These are phyloP conservation scores for Diaporthe eres DNA, from an alignment of 2,329 filamentous ascomycete genomes.

Conservation along the genomic window DNA sequence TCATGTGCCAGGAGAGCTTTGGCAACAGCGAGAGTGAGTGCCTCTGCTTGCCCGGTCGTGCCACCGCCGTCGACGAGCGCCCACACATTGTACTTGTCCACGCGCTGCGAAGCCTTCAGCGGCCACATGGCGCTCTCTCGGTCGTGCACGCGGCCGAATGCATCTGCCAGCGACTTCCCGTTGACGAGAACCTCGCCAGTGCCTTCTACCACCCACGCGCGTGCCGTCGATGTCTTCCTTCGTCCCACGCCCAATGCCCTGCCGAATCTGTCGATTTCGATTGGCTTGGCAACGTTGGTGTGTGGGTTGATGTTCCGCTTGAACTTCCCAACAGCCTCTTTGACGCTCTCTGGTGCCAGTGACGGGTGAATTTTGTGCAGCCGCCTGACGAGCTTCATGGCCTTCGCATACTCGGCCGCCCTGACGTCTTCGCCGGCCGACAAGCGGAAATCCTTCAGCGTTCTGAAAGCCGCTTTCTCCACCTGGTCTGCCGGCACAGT, in stretches of 20 bases:
- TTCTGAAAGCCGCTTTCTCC: slow-evolving; percentile 85
- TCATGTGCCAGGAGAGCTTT: slow-evolving; percentile 93
- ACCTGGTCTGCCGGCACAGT: slow-evolving; percentile 75
- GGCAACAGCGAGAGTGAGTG: slow-evolving; percentile 89
- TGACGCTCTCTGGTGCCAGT: slow-evolving; percentile 80
- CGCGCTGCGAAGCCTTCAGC: slow-evolving; percentile 82
- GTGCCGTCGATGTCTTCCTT: slow-evolving; percentile 89
- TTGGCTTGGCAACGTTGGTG: slow-evolving; percentile 73
- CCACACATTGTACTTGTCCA: slow-evolving; percentile 99
- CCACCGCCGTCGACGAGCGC: slow-evolving; percentile 87
- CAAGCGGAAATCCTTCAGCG: slow-evolving; percentile 80
- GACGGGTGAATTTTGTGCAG: slow-evolving; percentile 88
- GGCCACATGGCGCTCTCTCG: slow-evolving; percentile 96
- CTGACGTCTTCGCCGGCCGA: slow-evolving; percentile 80
- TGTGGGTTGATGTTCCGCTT: slow-evolving; percentile 81
- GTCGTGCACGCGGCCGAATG: slow-evolving; percentile 91
- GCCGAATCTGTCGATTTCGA: slow-evolving; percentile 81
- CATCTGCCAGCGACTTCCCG: slow-evolving; percentile 84
- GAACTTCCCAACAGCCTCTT: slow-evolving; percentile 75
- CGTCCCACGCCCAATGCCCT: slow-evolving; percentile 85
- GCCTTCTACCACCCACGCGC: slow-evolving; percentile 91
- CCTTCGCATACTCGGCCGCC: slow-evolving; percentile 82
- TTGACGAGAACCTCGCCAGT: slow-evolving; percentile 93
- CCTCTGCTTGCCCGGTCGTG: slow-evolving; percentile 95
- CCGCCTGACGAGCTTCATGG: slow-evolving; percentile 81